These are phyloP conservation scores for Paramecium octaurelia DNA, from an alignment of 73 alveolate species.

Conservation along the genomic window DNA sequence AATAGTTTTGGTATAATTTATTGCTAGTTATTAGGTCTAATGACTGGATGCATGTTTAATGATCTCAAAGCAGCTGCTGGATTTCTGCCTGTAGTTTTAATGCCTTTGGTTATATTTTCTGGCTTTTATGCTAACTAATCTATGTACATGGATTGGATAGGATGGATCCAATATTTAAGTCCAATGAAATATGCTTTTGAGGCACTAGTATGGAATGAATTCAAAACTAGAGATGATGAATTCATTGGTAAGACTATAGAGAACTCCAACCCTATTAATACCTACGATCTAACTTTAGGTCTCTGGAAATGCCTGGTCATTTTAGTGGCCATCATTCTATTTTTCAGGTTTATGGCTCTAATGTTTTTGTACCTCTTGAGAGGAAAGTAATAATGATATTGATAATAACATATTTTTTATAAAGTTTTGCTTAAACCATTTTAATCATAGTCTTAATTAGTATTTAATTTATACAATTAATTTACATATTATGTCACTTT, in stretches of 20 bases:
- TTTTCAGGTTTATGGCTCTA: not conserved
- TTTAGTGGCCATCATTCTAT: not conserved
- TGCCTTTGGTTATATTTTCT: conserved; percentile 76
- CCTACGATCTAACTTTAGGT: not conserved
- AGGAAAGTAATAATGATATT: not conserved
- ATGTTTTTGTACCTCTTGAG: not conserved
- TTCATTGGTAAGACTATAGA: not conserved
- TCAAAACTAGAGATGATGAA: not conserved
- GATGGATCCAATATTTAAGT: conserved; percentile 76
- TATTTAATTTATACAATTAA: not conserved
- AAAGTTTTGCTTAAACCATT: not conserved
- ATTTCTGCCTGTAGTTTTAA: conserved; percentile 59
- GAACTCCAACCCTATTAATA: not conserved
- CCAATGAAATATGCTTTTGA: conserved; percentile 74
- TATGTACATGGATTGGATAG: conserved; percentile 62
- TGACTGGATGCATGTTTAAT: conserved; percentile 62
- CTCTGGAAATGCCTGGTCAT: not conserved
- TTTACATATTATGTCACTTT: not conserved
- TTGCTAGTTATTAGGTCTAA: not conserved
- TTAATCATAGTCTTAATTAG: not conserved
- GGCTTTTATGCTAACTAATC: conserved; percentile 71
- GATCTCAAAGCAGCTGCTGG: conserved; percentile 64
- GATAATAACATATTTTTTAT: not conserved
- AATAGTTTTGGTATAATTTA: conserved; percentile 61
- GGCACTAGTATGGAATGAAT: conserved; percentile 69